Conservation (phyloP, 257 asterid genomes). For the Solanum chiquidenum region DNA sequence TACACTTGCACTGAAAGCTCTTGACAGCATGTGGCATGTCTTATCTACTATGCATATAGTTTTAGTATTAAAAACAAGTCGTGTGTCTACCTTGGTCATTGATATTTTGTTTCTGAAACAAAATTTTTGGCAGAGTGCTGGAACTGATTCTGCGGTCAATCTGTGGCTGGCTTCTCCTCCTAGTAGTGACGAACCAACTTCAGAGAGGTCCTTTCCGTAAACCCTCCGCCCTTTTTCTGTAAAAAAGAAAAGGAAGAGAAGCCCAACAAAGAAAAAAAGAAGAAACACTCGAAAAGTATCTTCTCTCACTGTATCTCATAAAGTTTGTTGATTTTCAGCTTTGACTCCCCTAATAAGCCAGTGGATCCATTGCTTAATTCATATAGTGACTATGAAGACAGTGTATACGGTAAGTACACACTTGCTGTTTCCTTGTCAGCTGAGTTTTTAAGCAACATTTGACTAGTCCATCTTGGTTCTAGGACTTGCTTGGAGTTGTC, state of each 20-base stretch:
- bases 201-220: slow-evolving; percentile 40
- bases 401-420: slow-evolving; percentile 67
- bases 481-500: slow-evolving; percentile 95
- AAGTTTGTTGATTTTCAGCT: slow-evolving; percentile 1
- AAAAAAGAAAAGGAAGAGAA: not conserved
- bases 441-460: slow-evolving; percentile 7
- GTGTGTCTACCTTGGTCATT: slow-evolving; percentile 7
- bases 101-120: slow-evolving; percentile 18
- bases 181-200: slow-evolving; percentile 22
- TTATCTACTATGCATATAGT: slow-evolving; percentile 1
- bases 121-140: slow-evolving; percentile 73
- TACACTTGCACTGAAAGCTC: not conserved
- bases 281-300: not conserved
- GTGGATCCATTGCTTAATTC: slow-evolving; percentile 57
- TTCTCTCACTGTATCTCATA: not conserved
- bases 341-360: slow-evolving; percentile 26
- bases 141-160: slow-evolving; percentile 94
- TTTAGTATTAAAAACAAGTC: slow-evolving; percentile 1
- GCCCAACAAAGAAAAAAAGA: not conserved
- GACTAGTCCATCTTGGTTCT: slow-evolving; percentile 13
- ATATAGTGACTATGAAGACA: slow-evolving; percentile 86
- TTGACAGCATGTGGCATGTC: not conserved
- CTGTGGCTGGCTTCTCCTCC: slow-evolving; percentile 63
- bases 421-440: not conserved
- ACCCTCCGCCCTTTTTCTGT: not conserved